Evolutionary conservation across 441 rosid species (phyloP).

Genomic region (Gossypium laxum): DNA sequence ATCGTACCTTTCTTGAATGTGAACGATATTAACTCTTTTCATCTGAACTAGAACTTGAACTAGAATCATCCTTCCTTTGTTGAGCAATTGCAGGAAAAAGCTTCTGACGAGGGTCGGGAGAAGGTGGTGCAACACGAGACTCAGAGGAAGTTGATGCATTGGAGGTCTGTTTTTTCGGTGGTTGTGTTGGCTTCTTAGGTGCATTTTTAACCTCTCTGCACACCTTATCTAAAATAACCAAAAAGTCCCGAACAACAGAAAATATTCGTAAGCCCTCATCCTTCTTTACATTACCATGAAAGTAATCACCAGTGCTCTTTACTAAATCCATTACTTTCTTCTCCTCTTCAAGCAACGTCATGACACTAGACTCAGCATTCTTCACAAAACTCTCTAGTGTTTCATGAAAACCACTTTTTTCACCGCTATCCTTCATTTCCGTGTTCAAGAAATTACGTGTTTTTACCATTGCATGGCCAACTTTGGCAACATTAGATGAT

Average conservation of each 20-base stretch:
- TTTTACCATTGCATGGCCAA: constrained; percentile 46
- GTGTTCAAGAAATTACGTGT: constrained; percentile 53
- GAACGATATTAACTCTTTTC: background rate
- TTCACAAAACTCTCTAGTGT: constrained; percentile 58
- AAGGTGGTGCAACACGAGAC: constrained; percentile 27
- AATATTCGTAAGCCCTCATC: constrained; percentile 89
- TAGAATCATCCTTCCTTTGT: constrained; percentile 30
- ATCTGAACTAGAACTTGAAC: constrained; percentile 24
- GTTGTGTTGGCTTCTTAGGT: constrained; percentile 29
- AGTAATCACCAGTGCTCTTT: constrained; percentile 90
- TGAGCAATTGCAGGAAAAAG: constrained; percentile 68
- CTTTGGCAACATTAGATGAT: constrained; percentile 55
- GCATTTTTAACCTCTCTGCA: constrained; percentile 67
- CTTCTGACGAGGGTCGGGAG: constrained; percentile 40
- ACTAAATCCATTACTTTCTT: constrained; percentile 73
- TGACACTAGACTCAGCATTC: constrained; percentile 55
- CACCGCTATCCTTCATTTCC: constrained; percentile 53
- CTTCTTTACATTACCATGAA: constrained; percentile 85
- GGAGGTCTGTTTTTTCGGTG: constrained; percentile 42
- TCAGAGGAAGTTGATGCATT: constrained; percentile 43
- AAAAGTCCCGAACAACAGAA: constrained; percentile 62
- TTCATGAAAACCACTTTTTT: constrained; percentile 59
- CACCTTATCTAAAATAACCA: constrained; percentile 70
- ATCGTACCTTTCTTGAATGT: constrained; percentile 1
- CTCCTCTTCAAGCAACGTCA: constrained; percentile 53